phyloP scores from a whole-genome alignment of 306 rosid species.

The Aeschynomene evenia region DNA sequence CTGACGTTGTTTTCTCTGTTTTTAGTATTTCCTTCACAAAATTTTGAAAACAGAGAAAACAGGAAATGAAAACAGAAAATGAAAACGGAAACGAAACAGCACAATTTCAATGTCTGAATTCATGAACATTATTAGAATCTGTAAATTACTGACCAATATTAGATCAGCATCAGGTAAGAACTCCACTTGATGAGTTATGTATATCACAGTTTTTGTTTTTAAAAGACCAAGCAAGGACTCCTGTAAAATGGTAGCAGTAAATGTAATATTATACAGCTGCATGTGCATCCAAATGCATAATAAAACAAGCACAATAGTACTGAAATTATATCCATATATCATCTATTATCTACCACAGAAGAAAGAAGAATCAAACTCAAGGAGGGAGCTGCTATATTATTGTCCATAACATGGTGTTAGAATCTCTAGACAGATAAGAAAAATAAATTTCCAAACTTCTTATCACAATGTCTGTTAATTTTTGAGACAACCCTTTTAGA shows the following conservation, averaged over 20 bases:
- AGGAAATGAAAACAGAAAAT: no score
- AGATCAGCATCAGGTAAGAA: conserved; percentile 86
- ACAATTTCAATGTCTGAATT: background rate
- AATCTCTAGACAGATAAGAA: background rate
- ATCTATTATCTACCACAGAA: conserved; percentile 5
- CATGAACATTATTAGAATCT: background rate
- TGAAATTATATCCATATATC: background rate
- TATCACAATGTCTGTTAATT: background rate
- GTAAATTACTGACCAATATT: conserved; percentile 56
- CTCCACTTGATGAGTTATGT: conserved; percentile 87
- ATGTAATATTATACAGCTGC: background rate
- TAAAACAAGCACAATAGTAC: background rate
- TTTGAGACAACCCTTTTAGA: background rate
- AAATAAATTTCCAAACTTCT: background rate
- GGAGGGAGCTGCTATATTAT: background rate
- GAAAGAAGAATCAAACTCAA: background rate
- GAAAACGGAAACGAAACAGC: no score
- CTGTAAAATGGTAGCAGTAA: conserved; percentile 41
- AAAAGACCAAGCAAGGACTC: conserved; percentile 77
- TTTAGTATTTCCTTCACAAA: no score
- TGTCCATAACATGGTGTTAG: background rate
- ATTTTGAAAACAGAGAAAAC: no score
- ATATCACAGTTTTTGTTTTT: conserved; percentile 73
- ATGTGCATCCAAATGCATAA: background rate
- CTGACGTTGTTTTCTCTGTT: no score